These are phyloP conservation scores for Plasmodium relictum DNA, from an alignment of 169 alveolate species.

Conservation along the genomic window DNA sequence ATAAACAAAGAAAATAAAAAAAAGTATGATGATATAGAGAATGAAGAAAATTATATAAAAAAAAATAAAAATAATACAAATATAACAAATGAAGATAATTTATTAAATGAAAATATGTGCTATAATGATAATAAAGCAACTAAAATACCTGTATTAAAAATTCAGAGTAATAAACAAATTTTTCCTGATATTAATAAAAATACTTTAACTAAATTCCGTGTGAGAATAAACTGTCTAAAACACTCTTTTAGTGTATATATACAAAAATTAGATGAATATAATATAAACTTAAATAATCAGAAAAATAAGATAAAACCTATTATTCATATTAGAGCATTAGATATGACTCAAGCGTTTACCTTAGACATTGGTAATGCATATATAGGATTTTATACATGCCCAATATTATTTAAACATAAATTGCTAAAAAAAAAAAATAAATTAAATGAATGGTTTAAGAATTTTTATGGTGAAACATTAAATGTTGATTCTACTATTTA, in stretches of 20 bases:
- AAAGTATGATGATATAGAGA: constrained; percentile 18
- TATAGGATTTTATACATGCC: constrained; percentile 77
- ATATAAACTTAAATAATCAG: constrained; percentile 31
- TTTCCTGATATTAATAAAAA: constrained; percentile 69
- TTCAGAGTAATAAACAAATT: constrained; percentile 74
- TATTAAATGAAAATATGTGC: constrained; percentile 4
- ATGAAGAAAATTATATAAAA: constrained; percentile 37
- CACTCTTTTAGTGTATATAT: constrained; percentile 76
- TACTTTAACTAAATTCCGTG: constrained; percentile 73
- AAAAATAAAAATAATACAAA: constrained; percentile 12
- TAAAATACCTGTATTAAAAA: constrained; percentile 55
- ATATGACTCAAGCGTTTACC: constrained; percentile 77
- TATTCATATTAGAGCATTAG: constrained; percentile 75
- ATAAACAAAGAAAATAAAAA: constrained; percentile 36
- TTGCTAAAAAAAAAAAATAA: constrained; percentile 59
- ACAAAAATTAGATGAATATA: constrained; percentile 75
- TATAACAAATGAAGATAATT: constrained; percentile 21
- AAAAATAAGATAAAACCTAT: constrained; percentile 77
- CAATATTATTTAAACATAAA: constrained; percentile 74
- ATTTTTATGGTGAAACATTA: constrained; percentile 52
- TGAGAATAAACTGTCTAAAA: constrained; percentile 70
- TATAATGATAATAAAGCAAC: constrained; percentile 2
- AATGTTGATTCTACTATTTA: constrained; percentile 26
- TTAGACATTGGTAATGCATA: constrained; percentile 74
- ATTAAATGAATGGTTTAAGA: constrained; percentile 65